A percentile compares a stretch with the other conserved stretches of the same genome.
phyloP scores from a whole-genome alignment of 73 alveolate genomes.

The Paraurostyla sp. region DNA sequence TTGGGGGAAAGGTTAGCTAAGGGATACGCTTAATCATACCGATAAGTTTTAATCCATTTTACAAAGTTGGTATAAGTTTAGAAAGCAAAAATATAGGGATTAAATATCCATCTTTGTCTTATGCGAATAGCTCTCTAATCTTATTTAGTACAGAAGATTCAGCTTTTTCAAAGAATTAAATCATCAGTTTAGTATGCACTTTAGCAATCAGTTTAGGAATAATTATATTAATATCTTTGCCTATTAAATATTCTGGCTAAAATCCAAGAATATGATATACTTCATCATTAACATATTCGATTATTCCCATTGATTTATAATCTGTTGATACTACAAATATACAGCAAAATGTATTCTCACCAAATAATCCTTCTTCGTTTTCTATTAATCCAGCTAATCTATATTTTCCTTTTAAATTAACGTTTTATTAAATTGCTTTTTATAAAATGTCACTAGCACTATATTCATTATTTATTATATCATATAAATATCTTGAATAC shows the following conservation, averaged over 20 bases:
- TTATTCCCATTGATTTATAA: neutral
- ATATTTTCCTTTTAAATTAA: neutral
- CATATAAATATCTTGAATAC: slow-evolving; percentile 26
- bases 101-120: slow-evolving; percentile 35
- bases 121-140: slow-evolving; percentile 41
- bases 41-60: slow-evolving; percentile 18
- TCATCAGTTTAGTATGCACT: slow-evolving; percentile 18
- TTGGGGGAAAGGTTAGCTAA: slow-evolving; percentile 17
- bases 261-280: neutral
- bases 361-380: slow-evolving; percentile 20
- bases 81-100: slow-evolving; percentile 8
- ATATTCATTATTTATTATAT: slow-evolving; percentile 34
- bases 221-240: slow-evolving; percentile 35
- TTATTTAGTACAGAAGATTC: slow-evolving; percentile 46
- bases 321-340: slow-evolving; percentile 29
- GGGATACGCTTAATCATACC: slow-evolving; percentile 35
- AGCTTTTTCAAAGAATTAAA: slow-evolving; percentile 51
- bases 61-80: slow-evolving; percentile 19
- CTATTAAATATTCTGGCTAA: slow-evolving; percentile 1
- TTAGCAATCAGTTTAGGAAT: slow-evolving; percentile 42
- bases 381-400: neutral
- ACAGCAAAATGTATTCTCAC: slow-evolving; percentile 36
- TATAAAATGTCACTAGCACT: slow-evolving; percentile 12
- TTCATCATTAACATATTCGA: slow-evolving; percentile 51
- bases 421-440: neutral